Conservation (phyloP, 306 rosid species). For the Ormosia semicastrata region DNA sequence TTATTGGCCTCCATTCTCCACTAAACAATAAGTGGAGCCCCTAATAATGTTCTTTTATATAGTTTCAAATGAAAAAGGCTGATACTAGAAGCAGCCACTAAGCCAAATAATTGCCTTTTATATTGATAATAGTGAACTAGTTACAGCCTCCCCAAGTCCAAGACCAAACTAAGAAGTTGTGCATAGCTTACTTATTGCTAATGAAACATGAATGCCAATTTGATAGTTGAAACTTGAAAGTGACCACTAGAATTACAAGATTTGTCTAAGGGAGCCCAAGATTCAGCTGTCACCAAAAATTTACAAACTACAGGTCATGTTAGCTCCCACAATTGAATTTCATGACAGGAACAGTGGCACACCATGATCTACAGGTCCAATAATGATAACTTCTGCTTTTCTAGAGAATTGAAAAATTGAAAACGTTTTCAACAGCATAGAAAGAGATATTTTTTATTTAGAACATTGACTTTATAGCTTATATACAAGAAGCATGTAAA, state of each 20-base stretch:
- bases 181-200: conserved; percentile 11
- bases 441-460: neutral
- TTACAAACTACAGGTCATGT: conserved; percentile 10
- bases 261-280: neutral
- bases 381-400: conserved; percentile 6
- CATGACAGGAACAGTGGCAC: conserved; percentile 31
- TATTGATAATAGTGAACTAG: conserved; percentile 32
- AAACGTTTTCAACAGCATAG: neutral
- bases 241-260: conserved; percentile 8
- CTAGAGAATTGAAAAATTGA: conserved; percentile 3
- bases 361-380: conserved; percentile 23
- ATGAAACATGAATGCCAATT: conserved; percentile 24
- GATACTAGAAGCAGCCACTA: conserved; percentile 31
- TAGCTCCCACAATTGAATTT: conserved; percentile 21
- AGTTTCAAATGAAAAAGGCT: conserved; percentile 5
- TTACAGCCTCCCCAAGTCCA: conserved; percentile 43
- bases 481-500: conserved; percentile 29
- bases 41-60: conserved; percentile 23
- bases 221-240: neutral
- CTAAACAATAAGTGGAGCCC: conserved; percentile 30
- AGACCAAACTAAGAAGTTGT: neutral
- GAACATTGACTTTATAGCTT: conserved; percentile 25
- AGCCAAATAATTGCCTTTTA: conserved; percentile 36
- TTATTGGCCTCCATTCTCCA: conserved; percentile 33
- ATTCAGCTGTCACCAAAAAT: conserved; percentile 19